phyloP scores from a whole-genome alignment of 495 filamentous ascomycete species.

The Collariella sp. region DNA sequence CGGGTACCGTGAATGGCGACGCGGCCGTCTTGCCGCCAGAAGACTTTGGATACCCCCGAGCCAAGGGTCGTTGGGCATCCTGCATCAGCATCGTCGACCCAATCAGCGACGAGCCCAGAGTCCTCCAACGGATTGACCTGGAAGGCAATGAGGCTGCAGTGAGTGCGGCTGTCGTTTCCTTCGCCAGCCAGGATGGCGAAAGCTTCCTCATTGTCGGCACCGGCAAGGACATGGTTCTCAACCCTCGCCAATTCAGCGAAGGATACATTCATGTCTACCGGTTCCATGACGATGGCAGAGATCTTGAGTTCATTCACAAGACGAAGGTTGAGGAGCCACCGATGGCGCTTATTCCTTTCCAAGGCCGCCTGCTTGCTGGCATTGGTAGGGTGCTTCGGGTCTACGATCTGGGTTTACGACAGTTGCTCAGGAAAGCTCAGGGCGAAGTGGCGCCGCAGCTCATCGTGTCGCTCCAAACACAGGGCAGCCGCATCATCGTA shows the following conservation, averaged over 20 bases:
- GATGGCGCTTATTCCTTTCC: conserved; percentile 80
- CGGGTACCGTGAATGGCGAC: conserved; percentile 61
- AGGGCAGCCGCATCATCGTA: conserved; percentile 84
- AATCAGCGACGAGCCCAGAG: conserved; percentile 53
- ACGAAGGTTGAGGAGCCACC: conserved; percentile 84
- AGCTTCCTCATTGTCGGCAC: conserved; percentile 89
- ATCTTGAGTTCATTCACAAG: conserved; percentile 92
- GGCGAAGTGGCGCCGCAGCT: conserved; percentile 68
- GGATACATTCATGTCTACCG: conserved; percentile 92
- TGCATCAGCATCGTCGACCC: conserved; percentile 90
- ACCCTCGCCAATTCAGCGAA: conserved; percentile 57
- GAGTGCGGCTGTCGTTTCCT: conserved; percentile 72
- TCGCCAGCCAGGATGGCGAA: conserved; percentile 81
- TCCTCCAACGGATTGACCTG: conserved; percentile 68
- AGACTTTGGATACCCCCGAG: conserved; percentile 85
- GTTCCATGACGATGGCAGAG: conserved; percentile 74
- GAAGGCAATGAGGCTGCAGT: conserved; percentile 88
- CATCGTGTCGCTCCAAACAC: conserved; percentile 80
- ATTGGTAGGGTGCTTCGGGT: conserved; percentile 73
- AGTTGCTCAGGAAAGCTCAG: conserved; percentile 86
- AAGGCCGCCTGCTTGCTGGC: conserved; percentile 79
- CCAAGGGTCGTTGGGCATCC: conserved; percentile 82
- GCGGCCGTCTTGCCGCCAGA: conserved; percentile 59
- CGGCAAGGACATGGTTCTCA: conserved; percentile 76
- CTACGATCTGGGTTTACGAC: conserved; percentile 84